Evolutionary conservation across 2,329 filamentous ascomycete genomes (phyloP), one percentile per base, ranked within the genome.

Genomic region (Neoarthrinium moseri): DNA sequence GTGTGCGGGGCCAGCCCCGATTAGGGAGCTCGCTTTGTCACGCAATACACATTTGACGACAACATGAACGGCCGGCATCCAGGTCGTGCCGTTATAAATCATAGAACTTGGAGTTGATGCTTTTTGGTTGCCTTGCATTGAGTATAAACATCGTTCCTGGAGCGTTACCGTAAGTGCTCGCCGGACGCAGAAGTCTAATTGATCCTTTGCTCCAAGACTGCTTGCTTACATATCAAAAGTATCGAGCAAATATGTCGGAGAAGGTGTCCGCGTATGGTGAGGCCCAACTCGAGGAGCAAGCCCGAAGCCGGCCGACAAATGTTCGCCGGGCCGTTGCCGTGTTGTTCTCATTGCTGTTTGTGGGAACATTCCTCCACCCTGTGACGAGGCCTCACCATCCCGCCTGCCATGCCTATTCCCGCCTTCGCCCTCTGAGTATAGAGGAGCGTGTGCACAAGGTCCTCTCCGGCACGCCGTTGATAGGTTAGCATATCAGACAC

Each of bases 391-490:
- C 56, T 29, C 48, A 52, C 36, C 56, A 54, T 27, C 50, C 55
- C 15, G 43, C 58, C 12, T 50, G 51, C 30, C 55, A 47, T 22
- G 54, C 51, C 6, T 53, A 52, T 47, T 51, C 49, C 41, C 60
- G 57, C 46, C 51, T 58, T 22, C 57, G 53, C 32, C 57, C 61
- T 5, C 53, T 56, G 47, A 67, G 67, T 4, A 56, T 74, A 18
- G 70, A 78, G 40, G 61, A 73, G 39, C 67, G 75, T 29, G 75
- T 74, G 32, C 68, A 66, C 27, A 61, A 60, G 26, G 74, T 80
- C 26, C 65, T 80, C 24, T 62, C 65, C 5, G 52, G 62, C 5
- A 75, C 69, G 1, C 75, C 76, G 2, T 59, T 80, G 53, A 78
- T 80, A 50, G 75, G 75, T 78, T 66, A 36, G 11, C 3, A 3